Evolutionary conservation across 331 rosid genomes (phyloP).

Genomic region (Quercus phellos): DNA sequence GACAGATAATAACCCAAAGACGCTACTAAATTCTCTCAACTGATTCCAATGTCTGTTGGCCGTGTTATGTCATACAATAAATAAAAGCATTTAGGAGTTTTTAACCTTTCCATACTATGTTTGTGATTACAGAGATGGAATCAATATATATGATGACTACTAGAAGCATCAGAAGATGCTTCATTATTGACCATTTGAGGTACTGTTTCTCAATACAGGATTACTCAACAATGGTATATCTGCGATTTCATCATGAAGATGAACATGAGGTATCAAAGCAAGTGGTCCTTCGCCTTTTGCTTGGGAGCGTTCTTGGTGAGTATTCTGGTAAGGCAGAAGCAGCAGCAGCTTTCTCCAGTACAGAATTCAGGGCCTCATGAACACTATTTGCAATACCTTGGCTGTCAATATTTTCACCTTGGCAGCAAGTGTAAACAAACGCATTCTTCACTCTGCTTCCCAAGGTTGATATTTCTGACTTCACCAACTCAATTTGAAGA

Average conservation of each 20-base stretch:
- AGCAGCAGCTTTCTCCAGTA: constrained; percentile 59
- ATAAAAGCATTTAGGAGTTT: no score
- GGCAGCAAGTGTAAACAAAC: constrained; percentile 44
- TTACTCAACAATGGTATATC: not conserved
- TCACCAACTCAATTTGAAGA: constrained; percentile 51
- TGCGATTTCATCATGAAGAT: constrained; percentile 39
- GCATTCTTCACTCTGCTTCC: constrained; percentile 62
- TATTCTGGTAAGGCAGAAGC: constrained; percentile 59
- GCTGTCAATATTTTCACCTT: constrained; percentile 24
- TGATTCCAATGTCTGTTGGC: no score
- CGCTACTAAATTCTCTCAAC: no score
- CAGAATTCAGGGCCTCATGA: constrained; percentile 48
- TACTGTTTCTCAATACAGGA: no score
- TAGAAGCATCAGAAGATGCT: not conserved
- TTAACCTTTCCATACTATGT: no score
- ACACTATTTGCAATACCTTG: constrained; percentile 40
- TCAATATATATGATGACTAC: not conserved
- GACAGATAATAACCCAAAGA: no score
- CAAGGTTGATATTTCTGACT: constrained; percentile 72
- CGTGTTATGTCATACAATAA: no score
- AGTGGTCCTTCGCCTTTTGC: constrained; percentile 53
- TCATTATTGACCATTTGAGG: not conserved
- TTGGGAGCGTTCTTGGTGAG: constrained; percentile 46
- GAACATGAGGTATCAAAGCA: constrained; percentile 51
- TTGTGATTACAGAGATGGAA: no score